Evolutionary conservation across 441 rosid species (phyloP), one percentile per base, ranked within the genome.

Genomic region (Eutrema salsugineum): DNA sequence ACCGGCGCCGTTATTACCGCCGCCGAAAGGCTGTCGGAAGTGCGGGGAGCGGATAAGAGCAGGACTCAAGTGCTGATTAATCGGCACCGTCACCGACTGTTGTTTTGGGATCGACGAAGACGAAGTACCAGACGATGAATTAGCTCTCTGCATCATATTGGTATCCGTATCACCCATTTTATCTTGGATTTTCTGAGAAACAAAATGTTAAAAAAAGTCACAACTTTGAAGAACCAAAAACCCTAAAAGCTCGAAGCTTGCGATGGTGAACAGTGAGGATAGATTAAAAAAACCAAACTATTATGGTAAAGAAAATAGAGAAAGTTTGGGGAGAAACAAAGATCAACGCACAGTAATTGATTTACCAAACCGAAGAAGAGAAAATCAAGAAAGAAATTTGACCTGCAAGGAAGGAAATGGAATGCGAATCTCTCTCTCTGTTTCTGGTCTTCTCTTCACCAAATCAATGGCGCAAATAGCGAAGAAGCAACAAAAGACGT

Each of bases 81-180:
- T 68, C 6, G 88, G 72, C 22, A 81, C 68, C 6, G 82, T 68
- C 39, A 79, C n/a, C n/a, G n/a, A n/a, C n/a, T n/a, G n/a, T n/a
- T n/a, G 90, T 46, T 83, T 85, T 5, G 85, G 79, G 67, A 80
- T 75, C 35, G 86, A 72, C 72, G 87, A 73, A 16, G 88, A 76
- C 8, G 85, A 75, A 6, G 91, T 42, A 57, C 77, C 89, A 43
- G 84, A 84, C 2, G 91, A 83, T 32, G 91, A 79, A 22, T 84
- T 86, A 68, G 88, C 70, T 84, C 94, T 87, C 44, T 78, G 90
- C 83, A 88, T 82, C 87, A 84, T 69, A 66, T 85, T 89, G 54
- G 79, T 75, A 43, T 84, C 93, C 42, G 80, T 75, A 43, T 88
- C 97, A 69, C 87, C 90, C 94, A 87, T 89, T 89, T 47, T 16